These are phyloP conservation scores for Murraya koenigii DNA, from an alignment of 345 rosid species.

Conservation along the genomic window DNA sequence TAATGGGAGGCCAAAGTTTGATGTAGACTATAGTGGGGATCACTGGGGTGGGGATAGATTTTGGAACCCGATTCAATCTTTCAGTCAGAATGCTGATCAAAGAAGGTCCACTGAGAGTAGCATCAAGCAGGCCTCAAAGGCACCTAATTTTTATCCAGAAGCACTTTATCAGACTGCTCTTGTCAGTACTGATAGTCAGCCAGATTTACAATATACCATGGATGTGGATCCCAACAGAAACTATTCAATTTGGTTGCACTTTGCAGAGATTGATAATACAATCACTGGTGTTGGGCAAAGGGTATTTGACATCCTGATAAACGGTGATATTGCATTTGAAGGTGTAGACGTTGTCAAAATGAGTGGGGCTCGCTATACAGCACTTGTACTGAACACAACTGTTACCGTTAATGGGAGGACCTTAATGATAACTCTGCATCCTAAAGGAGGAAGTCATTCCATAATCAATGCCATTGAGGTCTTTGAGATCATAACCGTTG, in stretches of 20 bases:
- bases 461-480: conserved; percentile 87
- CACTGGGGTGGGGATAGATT: conserved; percentile 99
- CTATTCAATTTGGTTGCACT: conserved; percentile 92
- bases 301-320: conserved; percentile 81
- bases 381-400: conserved; percentile 80
- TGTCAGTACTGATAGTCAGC: conserved; percentile 61
- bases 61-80: conserved; percentile 66
- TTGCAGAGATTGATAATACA: conserved; percentile 83
- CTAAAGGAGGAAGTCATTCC: conserved; percentile 62
- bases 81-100: conserved; percentile 56
- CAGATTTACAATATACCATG: conserved; percentile 63
- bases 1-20: conserved; percentile 62
- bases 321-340: conserved; percentile 53
- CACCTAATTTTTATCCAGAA: conserved; percentile 90
- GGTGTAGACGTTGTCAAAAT: conserved; percentile 62
- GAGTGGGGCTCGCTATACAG: conserved; percentile 64
- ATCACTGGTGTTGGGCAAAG: conserved; percentile 61
- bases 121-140: conserved; percentile 58
- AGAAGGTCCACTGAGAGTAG: conserved; percentile 57
- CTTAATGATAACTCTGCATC: conserved; percentile 66
- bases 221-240: conserved; percentile 92
- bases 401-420: conserved; percentile 79
- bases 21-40: conserved; percentile 70
- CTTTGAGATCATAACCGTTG: conserved; percentile 66
- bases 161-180: conserved; percentile 80